Conservation (phyloP, 306 rosid genomes). For the Dalbergia oliveri region DNA sequence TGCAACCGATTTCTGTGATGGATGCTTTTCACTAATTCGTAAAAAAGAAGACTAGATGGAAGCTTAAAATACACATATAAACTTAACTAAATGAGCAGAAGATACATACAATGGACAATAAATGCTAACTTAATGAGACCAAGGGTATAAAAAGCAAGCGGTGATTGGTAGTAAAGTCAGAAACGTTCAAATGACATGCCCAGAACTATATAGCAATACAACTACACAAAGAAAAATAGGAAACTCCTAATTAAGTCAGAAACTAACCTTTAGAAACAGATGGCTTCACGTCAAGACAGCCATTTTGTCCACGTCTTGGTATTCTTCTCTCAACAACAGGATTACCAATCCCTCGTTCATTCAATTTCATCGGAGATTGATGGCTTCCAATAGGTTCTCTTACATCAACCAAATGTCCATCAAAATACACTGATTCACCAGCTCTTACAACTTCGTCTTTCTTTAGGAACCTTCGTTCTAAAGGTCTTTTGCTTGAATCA, state of each 20-base stretch:
- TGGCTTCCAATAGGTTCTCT: constrained; percentile 66
- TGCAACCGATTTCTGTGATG: constrained; percentile 24
- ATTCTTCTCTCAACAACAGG: constrained; percentile 45
- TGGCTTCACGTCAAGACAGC: constrained; percentile 41
- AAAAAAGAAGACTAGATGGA: constrained; percentile 16
- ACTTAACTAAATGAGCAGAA: constrained; percentile 16
- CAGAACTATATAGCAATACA: constrained; percentile 10
- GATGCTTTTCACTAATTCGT: constrained; percentile 2
- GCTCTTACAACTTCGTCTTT: constrained; percentile 67
- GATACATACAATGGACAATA: constrained; percentile 2
- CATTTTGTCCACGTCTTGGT: constrained; percentile 46
- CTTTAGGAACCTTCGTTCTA: constrained; percentile 69
- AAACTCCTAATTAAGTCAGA: constrained; percentile 1
- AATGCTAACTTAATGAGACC: constrained; percentile 13
- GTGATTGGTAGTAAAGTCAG: constrained; percentile 15
- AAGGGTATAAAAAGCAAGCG: not conserved
- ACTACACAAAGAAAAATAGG: not conserved
- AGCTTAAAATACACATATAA: constrained; percentile 6
- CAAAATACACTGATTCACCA: constrained; percentile 64
- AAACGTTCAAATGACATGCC: constrained; percentile 38
- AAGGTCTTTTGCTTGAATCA: constrained; percentile 64
- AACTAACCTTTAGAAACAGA: constrained; percentile 60
- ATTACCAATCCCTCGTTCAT: constrained; percentile 39
- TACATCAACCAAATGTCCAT: constrained; percentile 71
- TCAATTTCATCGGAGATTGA: constrained; percentile 49